Base-by-base conservation (phyloP, 768 basidiomycete genomes). In the Collybia sp. region DNA sequence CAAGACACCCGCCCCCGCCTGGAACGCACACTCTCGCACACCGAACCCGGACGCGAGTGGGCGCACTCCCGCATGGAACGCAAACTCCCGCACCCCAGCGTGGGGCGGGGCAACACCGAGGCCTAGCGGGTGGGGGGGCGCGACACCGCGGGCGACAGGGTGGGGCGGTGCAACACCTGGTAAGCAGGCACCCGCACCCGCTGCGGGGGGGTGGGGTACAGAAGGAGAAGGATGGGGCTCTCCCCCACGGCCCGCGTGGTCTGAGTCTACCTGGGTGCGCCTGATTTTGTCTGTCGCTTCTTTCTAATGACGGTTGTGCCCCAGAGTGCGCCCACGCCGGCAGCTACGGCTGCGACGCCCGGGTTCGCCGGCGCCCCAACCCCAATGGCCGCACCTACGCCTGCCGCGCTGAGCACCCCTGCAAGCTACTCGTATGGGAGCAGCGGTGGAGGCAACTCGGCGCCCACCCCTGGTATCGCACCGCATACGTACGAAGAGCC, bases 41-140 rank as follows among this genome's bases (percentile, higher is more conserved):
- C 86, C 87, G 2, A 89, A 88, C 56, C 82, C 85, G 6, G 79
- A 78, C 47, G 77, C 69, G 30, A 76, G 76, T 37, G 73, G 82
- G 30, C 72, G 75, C 46, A 89, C 88, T 6, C 87, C 88, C 0
- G 84, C 83, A 12, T 85, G 83, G 76, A 76, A 71, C 49, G 74
- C 74, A 6, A 67, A 69, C 35, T 77, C 80, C 20, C 68, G 78
- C 45, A 88, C 88, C 2, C 86, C 88, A 3, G 60, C 57, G 37
- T 63, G 65, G 41, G 63, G 66, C 17, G 55, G 59, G 33, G 59
- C 53, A 13, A 66, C 62, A 38, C 66, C 64, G n/a, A 58, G 61
- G 40, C 50, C 63, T 55, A 55, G 43, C 49, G 49, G 25, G 25
- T 25, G 25, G 25, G 25, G n/a, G 25, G 25, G 25, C 25, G 25